phyloP scores from a whole-genome alignment of 441 rosid species.

The Erodium trifolium region DNA sequence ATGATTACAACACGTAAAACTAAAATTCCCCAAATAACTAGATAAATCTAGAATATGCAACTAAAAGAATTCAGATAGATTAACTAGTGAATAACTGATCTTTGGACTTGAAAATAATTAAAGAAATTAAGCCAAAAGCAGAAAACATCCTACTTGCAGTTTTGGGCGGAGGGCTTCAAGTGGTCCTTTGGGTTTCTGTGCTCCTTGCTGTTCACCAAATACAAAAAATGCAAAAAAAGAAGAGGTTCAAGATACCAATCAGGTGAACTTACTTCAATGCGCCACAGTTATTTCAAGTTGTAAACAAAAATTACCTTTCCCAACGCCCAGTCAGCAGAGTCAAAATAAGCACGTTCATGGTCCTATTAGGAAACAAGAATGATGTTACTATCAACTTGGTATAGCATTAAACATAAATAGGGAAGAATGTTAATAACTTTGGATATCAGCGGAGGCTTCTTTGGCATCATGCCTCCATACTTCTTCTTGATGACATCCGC shows the following conservation, averaged over 20 bases:
- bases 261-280: not conserved
- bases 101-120: not conserved
- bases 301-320: conserved; percentile 39
- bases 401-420: not conserved
- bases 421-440: conserved; percentile 26
- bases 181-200: conserved; percentile 55
- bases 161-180: conserved; percentile 61
- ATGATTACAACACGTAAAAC: not conserved
- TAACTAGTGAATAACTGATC: not conserved
- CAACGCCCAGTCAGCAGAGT: conserved; percentile 72
- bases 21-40: not conserved
- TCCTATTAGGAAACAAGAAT: conserved; percentile 31
- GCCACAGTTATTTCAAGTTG: not conserved
- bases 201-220: conserved; percentile 35
- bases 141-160: conserved; percentile 33
- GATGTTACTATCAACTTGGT: conserved; percentile 16
- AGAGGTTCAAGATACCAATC: not conserved
- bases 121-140: not conserved
- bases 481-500: conserved; percentile 48
- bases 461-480: conserved; percentile 48
- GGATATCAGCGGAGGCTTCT: conserved; percentile 52
- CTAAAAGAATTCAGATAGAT: not conserved
- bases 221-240: not conserved
- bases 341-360: conserved; percentile 57
- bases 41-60: not conserved